These are phyloP conservation scores for Penicillium diatomitis DNA, from an alignment of 495 filamentous ascomycete species.

Conservation along the genomic window DNA sequence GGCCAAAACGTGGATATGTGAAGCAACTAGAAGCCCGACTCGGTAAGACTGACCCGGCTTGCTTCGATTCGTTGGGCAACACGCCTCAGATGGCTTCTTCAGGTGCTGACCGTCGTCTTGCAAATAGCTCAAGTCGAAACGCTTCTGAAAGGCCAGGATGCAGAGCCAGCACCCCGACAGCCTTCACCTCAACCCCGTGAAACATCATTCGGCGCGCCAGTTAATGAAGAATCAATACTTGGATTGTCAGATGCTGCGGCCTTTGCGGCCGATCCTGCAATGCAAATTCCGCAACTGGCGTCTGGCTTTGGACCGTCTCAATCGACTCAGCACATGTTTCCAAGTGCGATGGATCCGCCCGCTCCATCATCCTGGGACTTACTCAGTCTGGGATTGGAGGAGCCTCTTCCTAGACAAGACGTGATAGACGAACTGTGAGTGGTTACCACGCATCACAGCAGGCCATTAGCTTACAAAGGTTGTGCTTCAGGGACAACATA, in stretches of 20 bases:
- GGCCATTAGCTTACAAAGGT: constrained; percentile 4
- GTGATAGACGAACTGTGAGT: constrained; percentile 84
- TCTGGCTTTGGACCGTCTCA: constrained; percentile 20
- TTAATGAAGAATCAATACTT: constrained; percentile 16
- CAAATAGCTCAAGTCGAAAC: constrained; percentile 85
- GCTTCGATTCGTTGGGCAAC: too few relatives aligned
- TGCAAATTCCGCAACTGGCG: constrained; percentile 13
- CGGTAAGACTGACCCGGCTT: constrained; percentile 43
- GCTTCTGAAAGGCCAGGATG: constrained; percentile 60
- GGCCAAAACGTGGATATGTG: constrained; percentile 95
- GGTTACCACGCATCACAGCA: too few relatives aligned
- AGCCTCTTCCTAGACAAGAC: constrained; percentile 80
- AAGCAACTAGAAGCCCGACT: constrained; percentile 93
- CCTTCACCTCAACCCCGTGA: constrained; percentile 13
- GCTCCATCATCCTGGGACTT: constrained; percentile 71
- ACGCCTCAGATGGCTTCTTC: too few relatives aligned
- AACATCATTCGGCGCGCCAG: constrained; percentile 15
- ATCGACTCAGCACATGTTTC: constrained; percentile 10
- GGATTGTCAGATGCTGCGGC: constrained; percentile 18
- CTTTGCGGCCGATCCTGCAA: constrained; percentile 14
- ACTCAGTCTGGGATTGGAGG: constrained; percentile 86
- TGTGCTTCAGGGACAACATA: constrained; percentile 54
- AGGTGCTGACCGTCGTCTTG: constrained; percentile 10
- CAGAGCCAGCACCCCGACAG: constrained; percentile 13
- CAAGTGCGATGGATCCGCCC: constrained; percentile 22